These are phyloP conservation scores for Diaporthe citri DNA, from an alignment of 2,329 filamentous ascomycete species.

Conservation along the genomic window DNA sequence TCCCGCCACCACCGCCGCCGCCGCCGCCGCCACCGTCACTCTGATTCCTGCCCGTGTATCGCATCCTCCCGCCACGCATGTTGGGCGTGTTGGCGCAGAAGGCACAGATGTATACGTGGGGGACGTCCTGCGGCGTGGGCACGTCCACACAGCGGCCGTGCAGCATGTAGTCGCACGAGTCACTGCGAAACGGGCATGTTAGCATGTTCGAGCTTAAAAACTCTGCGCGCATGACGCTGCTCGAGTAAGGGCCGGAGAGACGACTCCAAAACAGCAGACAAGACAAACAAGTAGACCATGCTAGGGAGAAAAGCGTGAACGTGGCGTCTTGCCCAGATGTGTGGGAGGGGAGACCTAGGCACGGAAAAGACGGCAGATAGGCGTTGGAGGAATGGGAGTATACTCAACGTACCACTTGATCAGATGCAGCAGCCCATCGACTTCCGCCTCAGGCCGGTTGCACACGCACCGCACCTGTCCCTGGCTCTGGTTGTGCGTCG, in stretches of 20 bases:
- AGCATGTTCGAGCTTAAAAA: slow-evolving; percentile 25
- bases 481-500: slow-evolving; percentile 50
- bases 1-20: neutral
- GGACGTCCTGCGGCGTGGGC: slow-evolving; percentile 61
- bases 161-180: slow-evolving; percentile 75
- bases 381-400: neutral
- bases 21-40: neutral
- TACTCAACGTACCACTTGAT: slow-evolving; percentile 69
- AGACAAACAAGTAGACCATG: neutral
- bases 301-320: neutral
- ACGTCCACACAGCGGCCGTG: slow-evolving; percentile 75
- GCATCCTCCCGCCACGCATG: slow-evolving; percentile 61
- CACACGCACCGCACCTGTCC: slow-evolving; percentile 70
- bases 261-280: neutral
- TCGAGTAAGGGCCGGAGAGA: neutral
- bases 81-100: slow-evolving; percentile 73
- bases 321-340: neutral
- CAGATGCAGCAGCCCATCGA: slow-evolving; percentile 66
- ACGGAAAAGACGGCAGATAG: neutral
- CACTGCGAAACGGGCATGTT: slow-evolving; percentile 54
- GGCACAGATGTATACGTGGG: slow-evolving; percentile 72
- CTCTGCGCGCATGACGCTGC: neutral
- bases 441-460: slow-evolving; percentile 56
- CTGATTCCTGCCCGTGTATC: slow-evolving; percentile 55
- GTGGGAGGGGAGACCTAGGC: neutral